Conservation (phyloP, 352 stramenopile species). For the Phytophthora syringae region DNA sequence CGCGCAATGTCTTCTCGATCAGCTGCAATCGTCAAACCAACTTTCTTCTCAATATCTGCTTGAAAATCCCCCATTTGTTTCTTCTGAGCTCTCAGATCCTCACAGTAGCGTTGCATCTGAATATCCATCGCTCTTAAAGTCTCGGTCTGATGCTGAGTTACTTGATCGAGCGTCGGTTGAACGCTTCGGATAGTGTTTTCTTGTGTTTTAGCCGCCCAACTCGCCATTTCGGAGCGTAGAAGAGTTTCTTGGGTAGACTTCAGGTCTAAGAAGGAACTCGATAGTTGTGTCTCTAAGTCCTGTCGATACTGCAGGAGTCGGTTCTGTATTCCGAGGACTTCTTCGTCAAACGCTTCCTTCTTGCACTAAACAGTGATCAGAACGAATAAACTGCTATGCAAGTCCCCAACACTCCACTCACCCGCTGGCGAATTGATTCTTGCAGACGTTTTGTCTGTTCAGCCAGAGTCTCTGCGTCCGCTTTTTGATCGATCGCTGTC, state of each 20-base stretch:
- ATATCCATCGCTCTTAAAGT: conserved; percentile 4
- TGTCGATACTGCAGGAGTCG: conserved; percentile 34
- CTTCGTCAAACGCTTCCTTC: conserved; percentile 57
- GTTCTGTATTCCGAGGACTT: conserved; percentile 45
- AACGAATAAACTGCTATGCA: background rate
- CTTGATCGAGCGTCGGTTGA: conserved; percentile 11
- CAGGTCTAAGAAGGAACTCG: conserved; percentile 11
- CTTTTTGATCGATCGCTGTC: conserved; percentile 53
- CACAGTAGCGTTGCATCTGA: conserved; percentile 23
- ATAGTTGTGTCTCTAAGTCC: conserved; percentile 27
- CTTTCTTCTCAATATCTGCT: conserved; percentile 14
- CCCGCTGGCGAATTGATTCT: conserved; percentile 53
- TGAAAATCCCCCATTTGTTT: conserved; percentile 13
- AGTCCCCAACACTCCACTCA: conserved; percentile 17
- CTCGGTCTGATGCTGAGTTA: conserved; percentile 16
- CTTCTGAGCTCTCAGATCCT: conserved; percentile 21
- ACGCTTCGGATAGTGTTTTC: conserved; percentile 4
- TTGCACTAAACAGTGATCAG: conserved; percentile 37
- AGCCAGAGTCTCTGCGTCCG: conserved; percentile 40
- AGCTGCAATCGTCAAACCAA: conserved; percentile 18
- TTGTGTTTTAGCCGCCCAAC: conserved; percentile 23
- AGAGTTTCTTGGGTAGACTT: conserved; percentile 22
- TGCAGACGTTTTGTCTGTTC: conserved; percentile 39
- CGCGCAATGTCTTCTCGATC: conserved; percentile 30
- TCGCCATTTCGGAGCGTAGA: conserved; percentile 24